Evolutionary conservation across 768 basidiomycete genomes (phyloP).

Genomic region (Amanita rubescens): DNA sequence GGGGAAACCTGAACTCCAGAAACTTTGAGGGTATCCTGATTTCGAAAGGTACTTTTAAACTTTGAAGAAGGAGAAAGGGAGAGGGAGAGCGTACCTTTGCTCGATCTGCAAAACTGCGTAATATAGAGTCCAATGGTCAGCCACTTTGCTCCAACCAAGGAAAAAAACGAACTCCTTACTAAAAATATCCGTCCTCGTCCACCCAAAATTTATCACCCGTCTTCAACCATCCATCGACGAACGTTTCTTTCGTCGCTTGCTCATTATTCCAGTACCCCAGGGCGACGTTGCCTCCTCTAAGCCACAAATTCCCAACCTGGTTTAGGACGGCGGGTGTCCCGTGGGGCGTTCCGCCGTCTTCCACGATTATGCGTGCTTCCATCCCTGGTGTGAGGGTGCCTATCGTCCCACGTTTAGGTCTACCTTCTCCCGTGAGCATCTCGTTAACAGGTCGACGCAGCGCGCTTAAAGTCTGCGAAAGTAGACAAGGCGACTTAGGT

Average conservation of each 20-base stretch:
- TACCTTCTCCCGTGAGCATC: constrained; percentile 36
- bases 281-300: constrained; percentile 48
- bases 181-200: constrained; percentile 56
- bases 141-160: background rate
- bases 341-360: constrained; percentile 38
- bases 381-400: constrained; percentile 59
- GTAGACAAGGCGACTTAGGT: background rate
- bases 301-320: constrained; percentile 62
- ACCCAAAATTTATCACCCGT: constrained; percentile 69
- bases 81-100: constrained; percentile 43
- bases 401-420: constrained; percentile 32
- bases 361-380: constrained; percentile 54
- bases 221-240: constrained; percentile 64
- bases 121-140: too few relatives aligned
- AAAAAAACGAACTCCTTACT: constrained; percentile 33
- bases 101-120: constrained; percentile 71
- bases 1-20: constrained; percentile 79
- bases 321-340: constrained; percentile 32
- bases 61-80: background rate
- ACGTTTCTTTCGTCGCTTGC: constrained; percentile 58
- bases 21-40: constrained; percentile 71
- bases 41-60: too few relatives aligned
- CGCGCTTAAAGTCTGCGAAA: constrained; percentile 46
- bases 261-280: constrained; percentile 71
- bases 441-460: constrained; percentile 38